Evolutionary conservation across 805 yeast species (phyloP), one percentile per base, ranked within the genome.

Genomic region (Hanseniaspora occidentalis): DNA sequence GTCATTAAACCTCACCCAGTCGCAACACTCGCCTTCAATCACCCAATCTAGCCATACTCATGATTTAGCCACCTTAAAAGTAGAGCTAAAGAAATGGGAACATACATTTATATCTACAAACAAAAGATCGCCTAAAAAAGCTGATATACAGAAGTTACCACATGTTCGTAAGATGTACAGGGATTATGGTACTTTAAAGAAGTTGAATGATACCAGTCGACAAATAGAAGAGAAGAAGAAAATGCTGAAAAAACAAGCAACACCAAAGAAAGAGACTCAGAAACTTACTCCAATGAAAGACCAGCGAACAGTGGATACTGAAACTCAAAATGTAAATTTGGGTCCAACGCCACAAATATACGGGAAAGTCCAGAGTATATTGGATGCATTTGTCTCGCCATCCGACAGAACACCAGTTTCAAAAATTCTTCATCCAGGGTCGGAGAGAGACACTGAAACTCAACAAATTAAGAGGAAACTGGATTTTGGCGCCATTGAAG

Each of bases 261-360:
- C 54, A 7, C 49, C 49, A 23, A 48, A 49, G 38, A 48, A 55
- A 3, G 50, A 54, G 6, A 52, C 57, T 8, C 31, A 43, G 3
- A 25, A 24, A 1, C 36, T 46, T 6, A 35, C 36, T 9, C 39
- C 34, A 8, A 2, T 2, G 39, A 47, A 38, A 14, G 22, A 16
- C 40, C 14, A 41, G 27, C 8, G 37, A 47, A 16, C 45, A 45
- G 20, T 41, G 41, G 8, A 44, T 41, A 3, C 24, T 36, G 7
- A 44, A 41, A 19, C 22, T 25, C 24, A 47, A 44, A 8, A 16
- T 36, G 38, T 50, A 0, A 81, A 75, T 44, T 54, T 84, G 10
- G 94, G 94, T 0, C 95, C 95, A 1, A 84, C 95, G 0, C 95
- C 95, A 0, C 95, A 84, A 49, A 69, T 84, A 8, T 69, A 78